A percentile compares a stretch with the other conserved stretches of the same genome.
phyloP scores from a whole-genome alignment of 73 alveolate genomes.

The Strombidium stylifer region DNA sequence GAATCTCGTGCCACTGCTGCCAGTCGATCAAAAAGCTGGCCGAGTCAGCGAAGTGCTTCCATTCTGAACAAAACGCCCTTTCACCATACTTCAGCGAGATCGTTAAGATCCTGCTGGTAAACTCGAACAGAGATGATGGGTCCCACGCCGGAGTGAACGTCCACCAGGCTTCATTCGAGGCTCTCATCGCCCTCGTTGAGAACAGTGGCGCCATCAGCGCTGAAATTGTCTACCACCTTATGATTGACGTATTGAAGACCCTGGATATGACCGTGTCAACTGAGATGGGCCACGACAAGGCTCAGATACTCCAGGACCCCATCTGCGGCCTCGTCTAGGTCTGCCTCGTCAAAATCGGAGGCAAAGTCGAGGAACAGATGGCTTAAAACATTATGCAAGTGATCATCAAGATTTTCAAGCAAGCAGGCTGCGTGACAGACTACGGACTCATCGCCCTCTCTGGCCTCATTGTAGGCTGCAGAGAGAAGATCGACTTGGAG shows the following conservation, averaged over 20 bases:
- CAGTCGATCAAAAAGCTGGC: conserved; percentile 42
- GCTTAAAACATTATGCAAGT: conserved; percentile 36
- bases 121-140: conserved; percentile 39
- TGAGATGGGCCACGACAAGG: not conserved
- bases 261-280: conserved; percentile 24
- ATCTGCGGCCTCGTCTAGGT: conserved; percentile 37
- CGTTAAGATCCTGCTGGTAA: conserved; percentile 6
- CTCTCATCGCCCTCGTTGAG: conserved; percentile 36
- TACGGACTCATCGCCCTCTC: conserved; percentile 45
- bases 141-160: conserved; percentile 7
- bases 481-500: conserved; percentile 12
- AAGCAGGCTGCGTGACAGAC: conserved; percentile 38
- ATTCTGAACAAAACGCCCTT: not conserved
- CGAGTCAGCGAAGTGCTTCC: not conserved
- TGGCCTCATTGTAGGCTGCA: conserved; percentile 43
- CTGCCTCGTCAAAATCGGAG: conserved; percentile 24
- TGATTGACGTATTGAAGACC: conserved; percentile 8
- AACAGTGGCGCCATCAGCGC: conserved; percentile 18
- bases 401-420: conserved; percentile 25
- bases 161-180: conserved; percentile 36
- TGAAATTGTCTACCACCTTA: not conserved
- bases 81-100: conserved; percentile 22
- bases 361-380: conserved; percentile 12
- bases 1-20: conserved; percentile 37
- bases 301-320: conserved; percentile 35